Percentiles rank a stretch among this genome's conserved stretches.
These are phyloP conservation scores for Pleurotus citrinopileatus DNA, from an alignment of 768 basidiomycete species.

Conservation along the genomic window DNA sequence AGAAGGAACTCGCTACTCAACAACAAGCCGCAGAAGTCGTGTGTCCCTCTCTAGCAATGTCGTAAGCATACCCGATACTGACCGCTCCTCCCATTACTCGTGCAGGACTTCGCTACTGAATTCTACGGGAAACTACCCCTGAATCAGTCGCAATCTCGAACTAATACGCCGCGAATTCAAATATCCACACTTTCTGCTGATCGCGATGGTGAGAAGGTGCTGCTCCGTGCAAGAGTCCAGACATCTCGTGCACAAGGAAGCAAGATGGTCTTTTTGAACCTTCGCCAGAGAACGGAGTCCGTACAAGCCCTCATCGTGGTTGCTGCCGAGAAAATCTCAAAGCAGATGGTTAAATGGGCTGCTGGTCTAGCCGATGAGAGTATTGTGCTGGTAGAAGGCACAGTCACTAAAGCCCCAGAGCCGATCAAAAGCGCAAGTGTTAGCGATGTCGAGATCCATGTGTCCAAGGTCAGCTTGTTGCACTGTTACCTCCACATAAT, in stretches of 20 bases:
- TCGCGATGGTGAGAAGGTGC: constrained; percentile 69
- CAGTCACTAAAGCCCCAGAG: constrained; percentile 74
- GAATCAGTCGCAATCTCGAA: constrained; percentile 86
- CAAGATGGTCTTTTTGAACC: constrained; percentile 93
- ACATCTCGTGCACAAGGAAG: constrained; percentile 89
- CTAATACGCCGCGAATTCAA: constrained; percentile 54
- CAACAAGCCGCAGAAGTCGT: constrained; percentile 66
- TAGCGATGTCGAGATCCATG: constrained; percentile 82
- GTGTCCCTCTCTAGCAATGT: constrained; percentile 17
- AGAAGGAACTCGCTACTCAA: constrained; percentile 69
- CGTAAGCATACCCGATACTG: constrained; percentile 1
- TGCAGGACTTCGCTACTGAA: constrained; percentile 77
- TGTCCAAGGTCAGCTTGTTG: constrained; percentile 60
- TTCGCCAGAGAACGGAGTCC: constrained; percentile 84
- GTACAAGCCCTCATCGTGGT: constrained; percentile 84
- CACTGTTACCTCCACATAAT: constrained; percentile 9
- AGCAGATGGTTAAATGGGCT: constrained; percentile 97
- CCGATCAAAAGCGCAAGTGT: constrained; percentile 91
- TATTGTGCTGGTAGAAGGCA: constrained; percentile 87
- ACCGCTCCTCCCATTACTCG: constrained; percentile 11
- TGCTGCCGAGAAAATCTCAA: constrained; percentile 76
- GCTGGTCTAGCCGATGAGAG: constrained; percentile 77
- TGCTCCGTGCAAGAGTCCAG: constrained; percentile 88
- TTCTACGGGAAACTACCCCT: constrained; percentile 89
- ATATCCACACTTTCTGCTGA: constrained; percentile 59